Evolutionary conservation across 352 stramenopile genomes (phyloP).

Genomic region (Phytophthora sansomeana): DNA sequence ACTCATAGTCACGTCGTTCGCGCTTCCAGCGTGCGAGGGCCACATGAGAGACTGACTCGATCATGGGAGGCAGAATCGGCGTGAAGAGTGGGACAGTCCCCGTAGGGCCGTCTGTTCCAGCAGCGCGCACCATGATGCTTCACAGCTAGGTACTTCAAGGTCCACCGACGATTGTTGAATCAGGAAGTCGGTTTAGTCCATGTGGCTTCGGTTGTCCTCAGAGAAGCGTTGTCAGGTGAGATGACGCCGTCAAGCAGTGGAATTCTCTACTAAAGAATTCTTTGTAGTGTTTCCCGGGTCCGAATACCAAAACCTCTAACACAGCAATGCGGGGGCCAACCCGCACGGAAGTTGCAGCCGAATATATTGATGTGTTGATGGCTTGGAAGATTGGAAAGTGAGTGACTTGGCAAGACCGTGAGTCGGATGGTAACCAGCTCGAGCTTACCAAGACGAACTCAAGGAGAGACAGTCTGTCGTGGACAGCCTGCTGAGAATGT

Average conservation of each 20-base stretch:
- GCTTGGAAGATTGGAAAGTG: too few relatives aligned
- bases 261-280: constrained; percentile 1
- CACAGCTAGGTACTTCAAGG: background rate
- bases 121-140: background rate
- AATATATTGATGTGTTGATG: too few relatives aligned
- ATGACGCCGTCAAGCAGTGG: background rate
- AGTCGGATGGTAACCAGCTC: too few relatives aligned
- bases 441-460: too few relatives aligned
- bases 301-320: background rate
- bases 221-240: background rate
- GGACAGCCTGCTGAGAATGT: too few relatives aligned
- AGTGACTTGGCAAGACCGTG: too few relatives aligned
- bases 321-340: constrained; percentile 21
- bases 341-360: too few relatives aligned
- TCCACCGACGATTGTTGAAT: background rate
- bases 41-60: background rate
- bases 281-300: background rate
- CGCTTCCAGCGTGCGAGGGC: background rate
- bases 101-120: background rate
- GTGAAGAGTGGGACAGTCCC: background rate
- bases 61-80: background rate
- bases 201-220: background rate
- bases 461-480: too few relatives aligned
- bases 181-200: background rate
- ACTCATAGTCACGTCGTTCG: background rate